Base-by-base conservation (phyloP, 805 yeast genomes). In the Alloascoidea hylecoeti region DNA sequence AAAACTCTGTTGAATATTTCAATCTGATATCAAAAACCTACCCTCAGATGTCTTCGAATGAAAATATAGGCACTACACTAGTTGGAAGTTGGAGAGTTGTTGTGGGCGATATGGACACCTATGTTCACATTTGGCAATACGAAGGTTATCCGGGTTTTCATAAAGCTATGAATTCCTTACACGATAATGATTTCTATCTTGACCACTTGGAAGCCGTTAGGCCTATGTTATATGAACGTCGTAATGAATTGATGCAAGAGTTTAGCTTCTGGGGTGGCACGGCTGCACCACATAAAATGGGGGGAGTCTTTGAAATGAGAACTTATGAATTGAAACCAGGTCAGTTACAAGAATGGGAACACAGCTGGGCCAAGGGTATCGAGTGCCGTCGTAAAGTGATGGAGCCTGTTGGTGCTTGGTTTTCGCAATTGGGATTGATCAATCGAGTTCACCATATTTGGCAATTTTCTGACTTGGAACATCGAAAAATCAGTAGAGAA, bases 381-480 rank as follows among this genome's bases (percentile, higher is more conserved):
- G 61, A 61, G 44, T 56, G 51, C 44, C 57, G 67, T n/a, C 48
- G 61, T n/a, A 56, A 62, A 42, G 68, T 61, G 15, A 61, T 61
- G 67, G 66, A 62, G 49, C 67, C 67, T 1, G 66, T 61, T 2
- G 67, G 67, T 3, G 67, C 67, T 4, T 61, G 67, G 67, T 61
- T 62, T 46, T 45, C 59, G 17, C 60, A 58, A 41, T 44, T 61
- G 18, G 67, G 67, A 4, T 43, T 48, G 3, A 49, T 61, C n/a
- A 62, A 61, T 46, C 47, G 57, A 15, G 67, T 61, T 4, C 59
- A 61, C 40, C 67, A 61, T 38, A 44, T 61, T 34, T 61, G 67
- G 67, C 67, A 61, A 49, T 61, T 61, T 48, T 60, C 63, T 2
- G 67, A 63, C 38, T 46, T 61, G 17, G 62, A 63, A 47, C 66